These are phyloP conservation scores for Apiosordaria backusii DNA, from an alignment of 495 filamentous ascomycete genomes.

Conservation along the genomic window DNA sequence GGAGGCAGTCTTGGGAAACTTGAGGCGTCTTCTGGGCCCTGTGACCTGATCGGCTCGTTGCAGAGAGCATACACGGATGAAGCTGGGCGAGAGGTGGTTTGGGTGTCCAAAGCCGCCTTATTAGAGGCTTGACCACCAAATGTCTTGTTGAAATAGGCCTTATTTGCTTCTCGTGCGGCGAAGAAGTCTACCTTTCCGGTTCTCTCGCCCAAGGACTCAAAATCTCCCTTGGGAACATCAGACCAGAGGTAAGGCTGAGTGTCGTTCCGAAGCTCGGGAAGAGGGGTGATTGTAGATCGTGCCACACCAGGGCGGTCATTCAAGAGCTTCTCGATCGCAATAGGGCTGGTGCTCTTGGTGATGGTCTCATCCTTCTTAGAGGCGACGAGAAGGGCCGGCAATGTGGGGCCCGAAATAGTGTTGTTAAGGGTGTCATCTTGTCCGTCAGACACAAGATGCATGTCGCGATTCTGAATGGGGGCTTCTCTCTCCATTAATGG, in stretches of 20 bases:
- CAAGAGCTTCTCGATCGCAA: slow-evolving; percentile 20
- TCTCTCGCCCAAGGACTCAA: slow-evolving; percentile 23
- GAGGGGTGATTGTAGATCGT: background rate
- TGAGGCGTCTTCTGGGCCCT: too few relatives aligned
- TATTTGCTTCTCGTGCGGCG: slow-evolving; percentile 39
- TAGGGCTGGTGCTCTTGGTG: background rate
- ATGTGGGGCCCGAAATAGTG: background rate
- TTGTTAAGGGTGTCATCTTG: background rate
- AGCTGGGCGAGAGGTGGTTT: background rate
- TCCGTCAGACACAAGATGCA: background rate
- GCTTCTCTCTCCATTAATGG: background rate
- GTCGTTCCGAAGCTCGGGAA: background rate
- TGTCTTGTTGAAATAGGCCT: background rate
- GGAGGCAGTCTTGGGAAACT: background rate
- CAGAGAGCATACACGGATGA: slow-evolving; percentile 6
- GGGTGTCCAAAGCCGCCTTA: background rate
- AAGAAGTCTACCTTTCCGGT: slow-evolving; percentile 42
- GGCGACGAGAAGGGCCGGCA: background rate
- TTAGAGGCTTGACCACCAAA: background rate
- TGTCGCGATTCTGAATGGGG: background rate
- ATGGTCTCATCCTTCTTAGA: background rate
- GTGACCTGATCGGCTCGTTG: background rate
- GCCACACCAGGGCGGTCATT: background rate
- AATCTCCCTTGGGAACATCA: background rate
- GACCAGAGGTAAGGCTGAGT: background rate